Conservation (phyloP, 1,284 basidiomycete species). For the Leccinum laetum region DNA sequence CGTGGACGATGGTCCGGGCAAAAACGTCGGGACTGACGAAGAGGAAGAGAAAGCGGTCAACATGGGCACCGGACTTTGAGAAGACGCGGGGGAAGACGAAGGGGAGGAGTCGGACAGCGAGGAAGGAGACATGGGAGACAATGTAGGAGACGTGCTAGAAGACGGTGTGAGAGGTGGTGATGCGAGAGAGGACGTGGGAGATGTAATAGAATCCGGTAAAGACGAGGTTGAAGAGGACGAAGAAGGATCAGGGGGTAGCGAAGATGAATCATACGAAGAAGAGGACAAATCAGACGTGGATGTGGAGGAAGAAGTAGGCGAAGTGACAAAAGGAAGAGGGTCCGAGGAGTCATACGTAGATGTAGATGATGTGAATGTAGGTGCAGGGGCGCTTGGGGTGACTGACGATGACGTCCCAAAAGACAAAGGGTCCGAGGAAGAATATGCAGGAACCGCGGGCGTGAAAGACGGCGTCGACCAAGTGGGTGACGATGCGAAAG, state of each 20-base stretch:
- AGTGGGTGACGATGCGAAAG: background rate
- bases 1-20: background rate
- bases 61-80: background rate
- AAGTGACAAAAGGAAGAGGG: background rate
- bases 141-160: background rate
- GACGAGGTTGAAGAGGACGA: background rate
- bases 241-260: background rate
- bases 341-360: background rate
- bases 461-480: constrained; percentile 1
- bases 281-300: background rate
- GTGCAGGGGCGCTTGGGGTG: background rate
- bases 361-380: background rate
- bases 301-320: background rate
- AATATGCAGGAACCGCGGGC: background rate
- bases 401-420: background rate
- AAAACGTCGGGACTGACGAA: background rate
- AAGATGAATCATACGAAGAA: constrained; percentile 3
- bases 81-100: background rate
- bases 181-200: constrained; percentile 1
- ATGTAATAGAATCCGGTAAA: background rate
- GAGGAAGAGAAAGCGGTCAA: background rate
- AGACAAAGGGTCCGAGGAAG: background rate
- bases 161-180: background rate
- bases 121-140: background rate
- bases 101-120: background rate